Evolutionary conservation across 768 basidiomycete species (phyloP).

Genomic region (Pulveroboletus ravenelii): DNA sequence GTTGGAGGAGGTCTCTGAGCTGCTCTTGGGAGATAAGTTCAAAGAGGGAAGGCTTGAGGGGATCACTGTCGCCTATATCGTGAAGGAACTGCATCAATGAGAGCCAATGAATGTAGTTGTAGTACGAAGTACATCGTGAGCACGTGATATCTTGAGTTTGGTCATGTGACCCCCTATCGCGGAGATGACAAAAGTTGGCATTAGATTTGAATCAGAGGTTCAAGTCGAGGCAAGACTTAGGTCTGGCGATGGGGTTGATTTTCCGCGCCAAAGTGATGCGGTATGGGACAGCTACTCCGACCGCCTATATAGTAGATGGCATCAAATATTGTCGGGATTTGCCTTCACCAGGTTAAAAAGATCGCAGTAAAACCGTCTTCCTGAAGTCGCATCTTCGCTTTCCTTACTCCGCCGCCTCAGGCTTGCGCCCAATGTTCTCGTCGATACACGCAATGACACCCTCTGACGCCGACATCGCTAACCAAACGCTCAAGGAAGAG

Average conservation of each 20-base stretch:
- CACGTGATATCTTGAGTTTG: conserved; percentile 28
- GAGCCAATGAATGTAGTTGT: not conserved
- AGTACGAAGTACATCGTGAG: too few species aligned
- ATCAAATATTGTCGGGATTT: not conserved
- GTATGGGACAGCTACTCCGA: too few species aligned
- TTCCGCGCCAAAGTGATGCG: not conserved
- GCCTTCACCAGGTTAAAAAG: not conserved
- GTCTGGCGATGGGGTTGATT: too few species aligned
- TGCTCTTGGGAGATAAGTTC: conserved; percentile 94
- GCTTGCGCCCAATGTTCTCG: conserved; percentile 48
- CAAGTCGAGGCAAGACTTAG: not conserved
- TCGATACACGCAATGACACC: conserved; percentile 59
- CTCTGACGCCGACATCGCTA: conserved; percentile 69
- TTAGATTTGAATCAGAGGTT: not conserved
- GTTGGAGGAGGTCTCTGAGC: conserved; percentile 85
- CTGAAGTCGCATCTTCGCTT: not conserved
- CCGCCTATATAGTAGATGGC: not conserved
- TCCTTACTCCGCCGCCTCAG: conserved; percentile 10
- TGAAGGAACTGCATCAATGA: conserved; percentile 78
- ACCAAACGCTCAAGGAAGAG: conserved; percentile 68
- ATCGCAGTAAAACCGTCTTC: not conserved
- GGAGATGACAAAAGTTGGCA: not conserved
- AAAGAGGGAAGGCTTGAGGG: conserved; percentile 77
- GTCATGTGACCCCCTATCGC: conserved; percentile 19
- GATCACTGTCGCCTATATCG: conserved; percentile 59